Evolutionary conservation across 176 grass and related monocot species (phyloP), one percentile per base, ranked within the genome.

Genomic region (Neostapfia colusana): DNA sequence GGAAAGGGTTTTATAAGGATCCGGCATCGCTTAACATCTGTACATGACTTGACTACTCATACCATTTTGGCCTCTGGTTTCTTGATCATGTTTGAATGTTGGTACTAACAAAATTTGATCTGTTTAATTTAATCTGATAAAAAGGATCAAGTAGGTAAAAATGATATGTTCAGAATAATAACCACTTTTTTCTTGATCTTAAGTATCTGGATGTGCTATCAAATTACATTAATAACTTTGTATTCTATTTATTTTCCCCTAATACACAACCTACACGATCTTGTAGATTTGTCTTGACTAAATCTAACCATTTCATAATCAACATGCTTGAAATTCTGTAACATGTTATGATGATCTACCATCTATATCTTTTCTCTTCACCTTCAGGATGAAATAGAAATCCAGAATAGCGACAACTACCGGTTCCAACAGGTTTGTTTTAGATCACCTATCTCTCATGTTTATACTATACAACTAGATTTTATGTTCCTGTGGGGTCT

Each of bases 321-420:
- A 63, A 43, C 18, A 54, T 12, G 3, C 13, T 18, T 59, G 56
- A 38, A 41, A 9, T 81, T 61, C 37, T 73, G 5, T 78, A 64
- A 8, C 26, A 10, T 81, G 10, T 82, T 42, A 76, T 4, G 85
- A 59, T 45, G 55, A 76, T 81, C 16, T 70, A 34, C 63, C 28
- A 54, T 83, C 69, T 80, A 13, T 81, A 4, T 74, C 71, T 18
- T 81, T 6, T 61, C 31, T 31, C 31, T 31, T 31, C 31, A 31
- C 31, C 31, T 79, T 66, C 89, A 95, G 92, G 91, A 88, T 85
- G 95, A 99, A 90, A 95, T 99, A 94, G 78, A 92, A 73, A 85
- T 99, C 62, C 92, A 95, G 78, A 99, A 95, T 11, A 63, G 84
- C 5, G 95, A 95, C 66, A 75, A 38, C 59, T 99, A 95, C 40